Conservation (phyloP, 768 basidiomycete species). For the Jaapia argillacea region DNA sequence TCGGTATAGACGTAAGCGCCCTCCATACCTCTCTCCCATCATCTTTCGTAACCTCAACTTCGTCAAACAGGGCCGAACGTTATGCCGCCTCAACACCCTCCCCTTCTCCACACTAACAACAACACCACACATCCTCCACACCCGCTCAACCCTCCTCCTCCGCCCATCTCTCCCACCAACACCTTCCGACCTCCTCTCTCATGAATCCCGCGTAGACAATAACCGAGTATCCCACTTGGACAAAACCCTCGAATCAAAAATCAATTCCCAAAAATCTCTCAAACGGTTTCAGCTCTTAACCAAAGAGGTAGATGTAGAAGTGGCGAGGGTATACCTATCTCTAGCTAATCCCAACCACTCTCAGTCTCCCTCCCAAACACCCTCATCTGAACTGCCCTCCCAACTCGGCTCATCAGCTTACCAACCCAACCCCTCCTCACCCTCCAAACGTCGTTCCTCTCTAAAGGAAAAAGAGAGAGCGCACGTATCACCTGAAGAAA, state of each 20-base stretch:
- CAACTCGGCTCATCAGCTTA: slow-evolving; percentile 13
- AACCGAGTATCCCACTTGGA: slow-evolving; percentile 16
- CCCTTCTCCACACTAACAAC: slow-evolving; percentile 55
- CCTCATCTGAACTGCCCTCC: no score
- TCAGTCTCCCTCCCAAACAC: no score
- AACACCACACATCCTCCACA: slow-evolving; percentile 68
- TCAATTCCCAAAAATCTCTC: slow-evolving; percentile 11
- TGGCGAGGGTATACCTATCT: slow-evolving; percentile 63
- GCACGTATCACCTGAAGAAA: slow-evolving; percentile 25
- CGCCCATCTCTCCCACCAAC: slow-evolving; percentile 27
- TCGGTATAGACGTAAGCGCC: slow-evolving; percentile 47
- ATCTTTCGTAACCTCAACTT: slow-evolving; percentile 2
- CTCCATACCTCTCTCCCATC: neutral
- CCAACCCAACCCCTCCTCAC: slow-evolving; percentile 18
- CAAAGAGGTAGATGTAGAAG: slow-evolving; percentile 58
- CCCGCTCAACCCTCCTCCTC: slow-evolving; percentile 44
- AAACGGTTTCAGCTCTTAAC: slow-evolving; percentile 42
- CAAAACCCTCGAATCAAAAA: slow-evolving; percentile 42
- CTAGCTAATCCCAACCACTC: no score
- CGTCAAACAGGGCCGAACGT: slow-evolving; percentile 36
- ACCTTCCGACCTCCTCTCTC: slow-evolving; percentile 15
- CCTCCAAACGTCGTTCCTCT: neutral
- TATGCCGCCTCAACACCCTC: slow-evolving; percentile 60
- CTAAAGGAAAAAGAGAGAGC: slow-evolving; percentile 15
- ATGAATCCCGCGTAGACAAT: slow-evolving; percentile 23